phyloP scores from a whole-genome alignment of 176 grass and related monocot genomes.

The Metroxylon sagu region DNA sequence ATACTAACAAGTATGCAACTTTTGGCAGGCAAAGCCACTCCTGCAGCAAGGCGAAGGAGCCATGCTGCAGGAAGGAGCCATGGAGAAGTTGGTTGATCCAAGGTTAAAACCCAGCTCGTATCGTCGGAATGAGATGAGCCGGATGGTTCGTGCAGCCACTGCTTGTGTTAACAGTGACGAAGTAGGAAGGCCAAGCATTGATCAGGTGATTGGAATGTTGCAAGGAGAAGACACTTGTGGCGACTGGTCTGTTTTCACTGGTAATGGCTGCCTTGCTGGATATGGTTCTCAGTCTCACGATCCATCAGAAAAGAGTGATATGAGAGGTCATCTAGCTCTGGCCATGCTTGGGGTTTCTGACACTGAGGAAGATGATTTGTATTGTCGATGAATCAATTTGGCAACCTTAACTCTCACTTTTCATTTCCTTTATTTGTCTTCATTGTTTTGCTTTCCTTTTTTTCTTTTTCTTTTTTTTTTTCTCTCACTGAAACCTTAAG shows the following conservation, averaged over 20 bases:
- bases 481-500: too few species aligned
- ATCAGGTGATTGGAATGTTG: conserved; percentile 27
- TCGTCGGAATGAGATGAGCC: conserved; percentile 20
- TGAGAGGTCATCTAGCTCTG: conserved; percentile 39
- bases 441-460: too few species aligned
- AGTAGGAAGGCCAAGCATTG: conserved; percentile 29
- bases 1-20: neutral
- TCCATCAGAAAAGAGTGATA: conserved; percentile 26
- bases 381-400: conserved; percentile 19
- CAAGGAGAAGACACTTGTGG: conserved; percentile 20
- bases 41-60: conserved; percentile 29
- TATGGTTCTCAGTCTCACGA: conserved; percentile 17
- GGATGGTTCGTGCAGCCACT: conserved; percentile 27
- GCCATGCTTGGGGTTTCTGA: conserved; percentile 45
- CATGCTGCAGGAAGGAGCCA: conserved; percentile 11
- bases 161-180: conserved; percentile 33
- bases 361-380: conserved; percentile 34
- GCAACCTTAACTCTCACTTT: too few species aligned
- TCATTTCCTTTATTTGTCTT: too few species aligned
- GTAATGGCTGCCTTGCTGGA: conserved; percentile 35
- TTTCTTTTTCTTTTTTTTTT: too few species aligned
- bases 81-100: conserved; percentile 34
- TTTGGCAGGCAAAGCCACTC: conserved; percentile 41
- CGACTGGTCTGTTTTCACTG: conserved; percentile 30
- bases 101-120: conserved; percentile 21